A percentile compares a stretch with the other conserved stretches of the same genome.
Conservation (phyloP, 371 early-diverging fungal species). For the Rhizomucor pusillus region DNA sequence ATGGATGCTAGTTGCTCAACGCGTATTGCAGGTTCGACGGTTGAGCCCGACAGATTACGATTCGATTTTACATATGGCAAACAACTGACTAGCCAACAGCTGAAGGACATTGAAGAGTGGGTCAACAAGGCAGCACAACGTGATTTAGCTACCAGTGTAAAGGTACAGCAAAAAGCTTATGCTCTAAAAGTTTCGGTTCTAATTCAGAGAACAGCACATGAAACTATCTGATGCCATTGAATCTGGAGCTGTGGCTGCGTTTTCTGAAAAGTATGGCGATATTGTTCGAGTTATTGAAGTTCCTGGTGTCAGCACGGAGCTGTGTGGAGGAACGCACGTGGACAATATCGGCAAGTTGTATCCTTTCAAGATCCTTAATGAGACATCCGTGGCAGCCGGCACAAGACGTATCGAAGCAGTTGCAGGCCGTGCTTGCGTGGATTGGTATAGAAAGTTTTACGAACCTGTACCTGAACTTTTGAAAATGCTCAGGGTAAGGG, state of each 20-base stretch:
- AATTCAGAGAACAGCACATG: conserved; percentile 35
- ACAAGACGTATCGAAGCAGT: conserved; percentile 80
- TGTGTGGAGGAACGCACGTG: conserved; percentile 81
- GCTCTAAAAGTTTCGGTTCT: background rate
- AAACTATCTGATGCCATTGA: conserved; percentile 60
- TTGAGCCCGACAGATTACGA: conserved; percentile 60
- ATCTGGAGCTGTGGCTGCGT: conserved; percentile 64
- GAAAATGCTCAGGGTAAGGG: conserved; percentile 35
- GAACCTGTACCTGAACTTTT: conserved; percentile 43
- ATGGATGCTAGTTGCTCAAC: background rate
- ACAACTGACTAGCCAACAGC: conserved; percentile 53
- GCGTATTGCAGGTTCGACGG: conserved; percentile 50
- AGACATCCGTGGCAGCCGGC: conserved; percentile 72
- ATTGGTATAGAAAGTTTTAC: conserved; percentile 51
- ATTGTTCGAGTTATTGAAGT: conserved; percentile 63
- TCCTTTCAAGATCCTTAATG: conserved; percentile 70
- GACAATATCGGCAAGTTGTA: conserved; percentile 54
- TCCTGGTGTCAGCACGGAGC: conserved; percentile 62
- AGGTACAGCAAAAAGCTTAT: conserved; percentile 14
- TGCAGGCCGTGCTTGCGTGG: conserved; percentile 57
- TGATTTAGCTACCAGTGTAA: conserved; percentile 42
- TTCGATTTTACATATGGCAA: conserved; percentile 75
- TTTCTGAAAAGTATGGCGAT: conserved; percentile 69
- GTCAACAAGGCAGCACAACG: conserved; percentile 56
- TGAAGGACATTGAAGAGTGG: conserved; percentile 54